Evolutionary conservation across 305 asterid genomes (phyloP).

Genomic region (Solanum hybrid): DNA sequence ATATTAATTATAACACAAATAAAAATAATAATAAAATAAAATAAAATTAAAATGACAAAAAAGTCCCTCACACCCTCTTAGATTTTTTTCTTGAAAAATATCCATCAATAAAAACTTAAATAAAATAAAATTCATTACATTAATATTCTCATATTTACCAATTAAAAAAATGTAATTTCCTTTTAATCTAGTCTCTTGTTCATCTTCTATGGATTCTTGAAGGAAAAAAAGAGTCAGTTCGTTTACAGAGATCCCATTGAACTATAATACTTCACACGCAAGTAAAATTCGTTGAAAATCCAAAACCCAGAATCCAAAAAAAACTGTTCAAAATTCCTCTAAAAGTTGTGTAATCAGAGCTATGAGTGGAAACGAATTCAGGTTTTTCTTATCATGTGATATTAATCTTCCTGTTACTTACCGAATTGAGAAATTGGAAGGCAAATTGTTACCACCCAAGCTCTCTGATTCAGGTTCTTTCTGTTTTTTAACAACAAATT

Average conservation of each 20-base stretch:
- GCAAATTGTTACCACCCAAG: slow-evolving; percentile 43
- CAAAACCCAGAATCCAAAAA: not conserved
- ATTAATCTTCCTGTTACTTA: slow-evolving; percentile 88
- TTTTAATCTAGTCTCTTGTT: not conserved
- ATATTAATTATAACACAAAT: not conserved
- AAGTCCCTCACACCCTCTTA: not conserved
- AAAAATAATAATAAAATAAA: not conserved
- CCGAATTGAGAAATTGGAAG: slow-evolving; percentile 87
- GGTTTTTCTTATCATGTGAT: slow-evolving; percentile 91
- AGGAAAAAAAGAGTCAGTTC: not conserved
- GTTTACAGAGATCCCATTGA: not conserved
- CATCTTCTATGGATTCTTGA: not conserved
- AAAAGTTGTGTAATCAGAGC: not conserved
- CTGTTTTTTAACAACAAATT: not conserved
- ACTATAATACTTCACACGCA: not conserved
- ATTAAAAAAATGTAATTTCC: not conserved
- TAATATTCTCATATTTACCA: not conserved
- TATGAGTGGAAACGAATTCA: slow-evolving; percentile 77
- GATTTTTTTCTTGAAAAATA: not conserved
- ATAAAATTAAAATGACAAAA: not conserved
- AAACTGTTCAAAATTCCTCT: not conserved
- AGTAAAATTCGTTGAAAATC: not conserved
- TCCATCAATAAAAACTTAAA: not conserved
- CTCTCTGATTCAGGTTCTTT: slow-evolving; percentile 47
- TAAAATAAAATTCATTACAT: not conserved